phyloP scores from a whole-genome alignment of 768 basidiomycete genomes.

The Lactarius hatsudake region DNA sequence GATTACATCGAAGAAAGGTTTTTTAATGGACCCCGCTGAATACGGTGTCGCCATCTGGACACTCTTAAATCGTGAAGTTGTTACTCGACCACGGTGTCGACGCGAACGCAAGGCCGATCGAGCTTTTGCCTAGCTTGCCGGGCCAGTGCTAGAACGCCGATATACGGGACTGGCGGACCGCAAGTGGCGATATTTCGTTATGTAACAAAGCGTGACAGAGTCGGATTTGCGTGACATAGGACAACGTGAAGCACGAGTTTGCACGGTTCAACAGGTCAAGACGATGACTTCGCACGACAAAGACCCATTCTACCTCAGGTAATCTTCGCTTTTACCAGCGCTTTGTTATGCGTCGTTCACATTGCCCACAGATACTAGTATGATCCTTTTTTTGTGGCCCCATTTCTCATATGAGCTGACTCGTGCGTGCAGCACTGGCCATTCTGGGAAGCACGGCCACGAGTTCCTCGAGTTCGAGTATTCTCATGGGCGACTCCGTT shows the following conservation, averaged over 20 bases:
- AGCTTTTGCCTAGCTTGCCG: too few relatives aligned
- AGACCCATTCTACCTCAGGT: constrained; percentile 29
- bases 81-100: too few relatives aligned
- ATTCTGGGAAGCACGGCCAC: constrained; percentile 96
- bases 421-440: constrained; percentile 63
- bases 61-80: too few relatives aligned
- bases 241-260: too few relatives aligned
- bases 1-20: too few relatives aligned
- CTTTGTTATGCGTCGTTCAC: neutral
- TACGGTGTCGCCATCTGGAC: too few relatives aligned
- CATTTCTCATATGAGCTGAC: constrained; percentile 31
- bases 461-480: constrained; percentile 99
- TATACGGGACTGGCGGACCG: too few relatives aligned
- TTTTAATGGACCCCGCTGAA: too few relatives aligned
- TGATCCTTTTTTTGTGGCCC: constrained; percentile 26
- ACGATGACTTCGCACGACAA: constrained; percentile 27
- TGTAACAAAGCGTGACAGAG: neutral
- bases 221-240: neutral
- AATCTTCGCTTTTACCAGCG: neutral
- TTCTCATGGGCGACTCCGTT: constrained; percentile 91
- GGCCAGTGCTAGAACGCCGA: too few relatives aligned
- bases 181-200: too few relatives aligned
- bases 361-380: constrained; percentile 49
- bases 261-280: neutral
- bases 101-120: too few relatives aligned